Percentiles rank a stretch among this genome's conserved stretches.
Conservation (phyloP, 2,329 filamentous ascomycete genomes). For the Exserohilum rostratum region DNA sequence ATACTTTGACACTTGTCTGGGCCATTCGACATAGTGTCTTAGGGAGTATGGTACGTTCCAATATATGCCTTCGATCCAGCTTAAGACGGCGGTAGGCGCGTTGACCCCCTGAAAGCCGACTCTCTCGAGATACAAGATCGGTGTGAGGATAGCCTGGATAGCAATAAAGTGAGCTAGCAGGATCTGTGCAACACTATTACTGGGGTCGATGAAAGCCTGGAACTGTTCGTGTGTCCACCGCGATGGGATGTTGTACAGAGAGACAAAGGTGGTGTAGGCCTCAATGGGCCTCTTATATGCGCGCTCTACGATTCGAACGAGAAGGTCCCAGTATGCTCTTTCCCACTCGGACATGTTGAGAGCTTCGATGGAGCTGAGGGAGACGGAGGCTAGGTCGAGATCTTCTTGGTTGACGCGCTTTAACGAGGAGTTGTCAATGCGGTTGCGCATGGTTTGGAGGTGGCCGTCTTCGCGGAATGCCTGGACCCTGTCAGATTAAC, state of each 20-base stretch:
- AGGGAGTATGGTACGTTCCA: slow-evolving; percentile 30
- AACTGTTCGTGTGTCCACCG: slow-evolving; percentile 51
- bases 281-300: slow-evolving; percentile 40
- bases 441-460: slow-evolving; percentile 37
- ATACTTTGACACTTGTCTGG: slow-evolving; percentile 37
- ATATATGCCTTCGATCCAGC: slow-evolving; percentile 45
- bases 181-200: slow-evolving; percentile 52
- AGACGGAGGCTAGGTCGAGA: slow-evolving; percentile 40
- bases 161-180: slow-evolving; percentile 57
- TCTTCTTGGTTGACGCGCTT: slow-evolving; percentile 31
- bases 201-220: slow-evolving; percentile 51
- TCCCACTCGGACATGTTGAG: slow-evolving; percentile 41
- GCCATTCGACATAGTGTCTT: slow-evolving; percentile 39
- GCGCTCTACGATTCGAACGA: slow-evolving; percentile 33
- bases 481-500: slow-evolving; percentile 5
- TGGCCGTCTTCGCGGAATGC: slow-evolving; percentile 43
- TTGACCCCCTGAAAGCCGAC: slow-evolving; percentile 43
- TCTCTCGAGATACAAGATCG: slow-evolving; percentile 46
- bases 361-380: slow-evolving; percentile 32
- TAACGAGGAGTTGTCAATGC: slow-evolving; percentile 26
- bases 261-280: slow-evolving; percentile 52
- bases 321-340: slow-evolving; percentile 31
- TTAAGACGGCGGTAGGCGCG: slow-evolving; percentile 38
- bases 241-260: slow-evolving; percentile 51
- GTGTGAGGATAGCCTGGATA: slow-evolving; percentile 53